phyloP scores from a whole-genome alignment of 2,329 filamentous ascomycete species.

The Fusarium palustre region DNA sequence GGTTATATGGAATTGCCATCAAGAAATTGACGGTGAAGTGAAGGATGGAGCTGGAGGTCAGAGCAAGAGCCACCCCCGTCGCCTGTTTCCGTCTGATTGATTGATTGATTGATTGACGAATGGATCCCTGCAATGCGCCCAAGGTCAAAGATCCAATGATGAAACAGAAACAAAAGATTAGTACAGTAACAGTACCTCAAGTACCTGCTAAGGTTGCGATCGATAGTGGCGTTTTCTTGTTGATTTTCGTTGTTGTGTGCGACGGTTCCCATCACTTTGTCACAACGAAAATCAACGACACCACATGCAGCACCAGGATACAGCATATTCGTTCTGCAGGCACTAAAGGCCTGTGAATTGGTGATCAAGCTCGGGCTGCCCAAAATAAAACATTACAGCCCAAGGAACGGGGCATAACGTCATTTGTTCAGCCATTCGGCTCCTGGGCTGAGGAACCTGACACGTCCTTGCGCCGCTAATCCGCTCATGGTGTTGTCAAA shows the following conservation, averaged over 20 bases:
- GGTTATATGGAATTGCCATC: conserved; percentile 23
- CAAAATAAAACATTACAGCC: conserved; percentile 21
- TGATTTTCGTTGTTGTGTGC: conserved; percentile 27
- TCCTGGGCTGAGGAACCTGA: conserved; percentile 31
- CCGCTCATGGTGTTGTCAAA: conserved; percentile 14
- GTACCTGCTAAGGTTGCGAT: not conserved
- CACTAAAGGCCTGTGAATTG: not conserved
- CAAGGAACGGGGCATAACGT: conserved; percentile 35
- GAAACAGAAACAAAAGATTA: conserved; percentile 17
- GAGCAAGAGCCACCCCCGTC: conserved; percentile 25
- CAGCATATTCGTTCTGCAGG: not conserved
- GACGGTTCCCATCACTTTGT: no score
- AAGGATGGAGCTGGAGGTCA: conserved; percentile 19
- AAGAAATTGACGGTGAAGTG: conserved; percentile 42
- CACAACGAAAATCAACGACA: not conserved
- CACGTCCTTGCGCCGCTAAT: conserved; percentile 20
- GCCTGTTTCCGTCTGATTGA: conserved; percentile 21
- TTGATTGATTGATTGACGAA: conserved; percentile 25
- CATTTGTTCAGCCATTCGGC: conserved; percentile 24
- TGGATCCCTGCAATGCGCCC: conserved; percentile 28
- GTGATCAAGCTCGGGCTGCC: conserved; percentile 8
- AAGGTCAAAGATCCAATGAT: conserved; percentile 30
- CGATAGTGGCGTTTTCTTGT: not conserved
- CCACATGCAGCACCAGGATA: not conserved
- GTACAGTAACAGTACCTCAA: not conserved